These are phyloP conservation scores for Suhomyces guaymorum DNA, from an alignment of 1,139 yeast species.

Conservation along the genomic window DNA sequence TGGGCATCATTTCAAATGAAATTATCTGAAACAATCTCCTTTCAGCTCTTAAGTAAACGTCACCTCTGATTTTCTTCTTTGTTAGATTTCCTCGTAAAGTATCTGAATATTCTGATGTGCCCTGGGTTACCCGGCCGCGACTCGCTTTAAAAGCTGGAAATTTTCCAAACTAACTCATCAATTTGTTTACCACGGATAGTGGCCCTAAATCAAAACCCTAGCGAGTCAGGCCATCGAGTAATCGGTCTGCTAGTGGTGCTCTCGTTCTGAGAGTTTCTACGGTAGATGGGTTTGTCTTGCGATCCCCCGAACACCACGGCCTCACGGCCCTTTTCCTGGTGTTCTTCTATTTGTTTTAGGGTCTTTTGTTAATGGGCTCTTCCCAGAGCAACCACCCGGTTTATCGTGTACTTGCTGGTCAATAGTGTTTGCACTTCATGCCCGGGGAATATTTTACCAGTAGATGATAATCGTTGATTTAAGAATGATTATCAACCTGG, in stretches of 20 bases:
- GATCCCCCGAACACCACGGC: constrained; percentile 9
- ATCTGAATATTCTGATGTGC: too few relatives aligned
- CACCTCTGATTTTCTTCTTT: background rate
- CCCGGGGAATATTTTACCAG: constrained; percentile 50
- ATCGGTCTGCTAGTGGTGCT: constrained; percentile 7
- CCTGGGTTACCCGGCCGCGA: constrained; percentile 18
- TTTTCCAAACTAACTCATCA: constrained; percentile 18
- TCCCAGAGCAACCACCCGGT: constrained; percentile 51
- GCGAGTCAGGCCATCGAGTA: constrained; percentile 18
- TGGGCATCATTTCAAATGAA: background rate
- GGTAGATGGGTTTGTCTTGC: constrained; percentile 12
- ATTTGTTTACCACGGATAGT: constrained; percentile 50
- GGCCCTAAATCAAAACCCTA: constrained; percentile 36
- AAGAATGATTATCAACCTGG: too few relatives aligned
- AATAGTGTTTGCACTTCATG: constrained; percentile 52
- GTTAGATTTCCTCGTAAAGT: too few relatives aligned
- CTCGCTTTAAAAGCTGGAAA: background rate
- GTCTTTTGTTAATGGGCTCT: constrained; percentile 34
- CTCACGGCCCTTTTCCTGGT: constrained; percentile 5
- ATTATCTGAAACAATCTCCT: background rate
- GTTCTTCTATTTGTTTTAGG: constrained; percentile 19
- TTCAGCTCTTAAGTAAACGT: too few relatives aligned
- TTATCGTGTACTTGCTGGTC: constrained; percentile 47
- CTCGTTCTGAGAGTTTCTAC: constrained; percentile 24
- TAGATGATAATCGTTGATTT: background rate